These are phyloP conservation scores for Acrocalymma vagum DNA, from an alignment of 2,329 filamentous ascomycete species.

Conservation along the genomic window DNA sequence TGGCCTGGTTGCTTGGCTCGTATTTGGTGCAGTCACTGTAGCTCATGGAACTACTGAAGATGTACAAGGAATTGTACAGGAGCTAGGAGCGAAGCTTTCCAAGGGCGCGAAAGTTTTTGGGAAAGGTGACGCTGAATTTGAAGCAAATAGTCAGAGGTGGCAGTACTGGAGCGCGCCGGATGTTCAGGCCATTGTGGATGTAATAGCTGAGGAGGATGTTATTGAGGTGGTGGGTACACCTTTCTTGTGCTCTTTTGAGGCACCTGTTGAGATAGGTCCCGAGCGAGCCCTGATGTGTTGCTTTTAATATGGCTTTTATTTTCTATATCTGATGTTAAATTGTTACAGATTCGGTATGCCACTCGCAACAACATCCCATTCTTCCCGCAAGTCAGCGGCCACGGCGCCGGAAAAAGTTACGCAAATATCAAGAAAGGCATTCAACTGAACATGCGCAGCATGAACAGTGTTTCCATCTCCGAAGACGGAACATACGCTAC, in stretches of 20 bases:
- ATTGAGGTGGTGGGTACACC: constrained; percentile 10
- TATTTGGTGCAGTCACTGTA: too few relatives aligned
- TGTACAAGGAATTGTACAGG: constrained; percentile 1
- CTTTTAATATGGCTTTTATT: neutral
- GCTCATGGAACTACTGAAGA: too few relatives aligned
- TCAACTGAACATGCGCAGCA: constrained; percentile 39
- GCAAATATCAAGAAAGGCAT: constrained; percentile 34
- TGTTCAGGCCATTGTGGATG: constrained; percentile 9
- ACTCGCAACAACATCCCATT: constrained; percentile 41
- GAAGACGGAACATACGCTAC: constrained; percentile 26
- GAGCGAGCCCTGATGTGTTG: too few relatives aligned
- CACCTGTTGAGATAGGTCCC: too few relatives aligned
- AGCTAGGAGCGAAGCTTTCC: constrained; percentile 8
- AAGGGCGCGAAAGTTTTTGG: constrained; percentile 5
- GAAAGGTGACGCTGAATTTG: constrained; percentile 5
- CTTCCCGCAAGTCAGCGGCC: constrained; percentile 41
- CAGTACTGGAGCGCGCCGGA: constrained; percentile 13
- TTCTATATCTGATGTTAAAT: neutral
- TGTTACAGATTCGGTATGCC: constrained; percentile 31
- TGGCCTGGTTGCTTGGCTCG: too few relatives aligned
- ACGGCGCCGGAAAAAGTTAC: constrained; percentile 41
- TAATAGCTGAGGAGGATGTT: constrained; percentile 11
- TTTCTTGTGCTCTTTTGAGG: too few relatives aligned
- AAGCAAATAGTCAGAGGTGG: constrained; percentile 10
- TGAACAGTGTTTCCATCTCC: constrained; percentile 36